Conservation (phyloP, 495 filamentous ascomycete genomes). For the Neurospora sublineolata region DNA sequence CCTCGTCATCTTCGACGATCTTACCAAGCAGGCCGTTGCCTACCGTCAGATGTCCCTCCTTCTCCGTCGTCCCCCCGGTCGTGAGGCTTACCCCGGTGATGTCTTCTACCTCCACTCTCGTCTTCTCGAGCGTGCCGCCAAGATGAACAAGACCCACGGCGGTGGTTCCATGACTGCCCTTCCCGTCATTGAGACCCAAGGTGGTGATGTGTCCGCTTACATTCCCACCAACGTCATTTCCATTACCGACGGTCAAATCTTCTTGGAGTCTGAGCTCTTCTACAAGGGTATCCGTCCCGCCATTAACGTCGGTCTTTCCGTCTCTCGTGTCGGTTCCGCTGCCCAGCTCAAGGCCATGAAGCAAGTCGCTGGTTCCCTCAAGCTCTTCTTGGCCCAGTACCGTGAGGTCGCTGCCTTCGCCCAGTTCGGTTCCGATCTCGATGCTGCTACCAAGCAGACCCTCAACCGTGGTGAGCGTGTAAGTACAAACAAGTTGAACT, state of each 20-base stretch:
- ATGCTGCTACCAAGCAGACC: slow-evolving; percentile 98
- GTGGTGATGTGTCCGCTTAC: slow-evolving; percentile 99
- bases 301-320: slow-evolving; percentile 99
- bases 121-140: slow-evolving; percentile 97
- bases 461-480: slow-evolving; percentile 97
- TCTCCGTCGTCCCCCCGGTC: slow-evolving; percentile 96
- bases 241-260: slow-evolving; percentile 99
- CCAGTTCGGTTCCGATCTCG: slow-evolving; percentile 99
- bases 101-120: slow-evolving; percentile 99
- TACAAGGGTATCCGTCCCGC: slow-evolving; percentile 99
- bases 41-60: slow-evolving; percentile 99
- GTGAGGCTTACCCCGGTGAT: slow-evolving; percentile 99
- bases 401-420: slow-evolving; percentile 99
- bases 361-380: slow-evolving; percentile 98
- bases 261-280: slow-evolving; percentile 98
- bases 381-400: slow-evolving; percentile 99
- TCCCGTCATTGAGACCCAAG: slow-evolving; percentile 98
- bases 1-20: slow-evolving; percentile 89
- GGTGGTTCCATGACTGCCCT: slow-evolving; percentile 95
- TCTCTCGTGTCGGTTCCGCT: slow-evolving; percentile 98
- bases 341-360: slow-evolving; percentile 99
- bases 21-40: slow-evolving; percentile 97
- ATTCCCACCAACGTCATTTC: slow-evolving; percentile 99
- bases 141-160: slow-evolving; percentile 95
- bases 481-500: slow-evolving; percentile 22